Evolutionary conservation across 164 flowering plant species (phyloP).

Genomic region (Houttuynia cordata): DNA sequence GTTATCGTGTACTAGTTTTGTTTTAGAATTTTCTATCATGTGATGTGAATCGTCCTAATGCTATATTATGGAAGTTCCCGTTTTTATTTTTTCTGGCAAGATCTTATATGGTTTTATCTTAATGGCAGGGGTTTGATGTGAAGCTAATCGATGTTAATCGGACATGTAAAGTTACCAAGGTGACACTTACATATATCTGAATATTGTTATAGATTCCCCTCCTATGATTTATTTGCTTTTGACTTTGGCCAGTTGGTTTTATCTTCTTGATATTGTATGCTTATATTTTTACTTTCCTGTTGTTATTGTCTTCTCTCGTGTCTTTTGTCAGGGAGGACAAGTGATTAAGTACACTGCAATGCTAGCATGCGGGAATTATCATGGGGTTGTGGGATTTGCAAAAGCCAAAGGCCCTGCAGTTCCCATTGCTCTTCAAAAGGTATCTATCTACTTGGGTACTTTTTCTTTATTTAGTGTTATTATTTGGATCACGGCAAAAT

Average conservation of each 20-base stretch:
- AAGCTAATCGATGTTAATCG: constrained; percentile 62
- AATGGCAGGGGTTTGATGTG: constrained; percentile 91
- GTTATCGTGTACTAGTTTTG: too few species aligned
- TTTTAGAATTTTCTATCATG: too few species aligned
- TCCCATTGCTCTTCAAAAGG: constrained; percentile 88
- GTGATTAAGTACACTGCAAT: constrained; percentile 61
- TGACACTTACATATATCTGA: constrained; percentile 10
- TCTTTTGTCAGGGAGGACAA: constrained; percentile 64
- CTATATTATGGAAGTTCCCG: background rate
- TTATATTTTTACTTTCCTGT: background rate
- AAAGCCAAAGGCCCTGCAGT: constrained; percentile 82
- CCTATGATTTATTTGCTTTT: background rate
- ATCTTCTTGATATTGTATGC: constrained; percentile 2
- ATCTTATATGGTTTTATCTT: background rate
- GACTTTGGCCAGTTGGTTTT: background rate
- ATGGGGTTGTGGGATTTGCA: constrained; percentile 84
- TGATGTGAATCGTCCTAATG: too few species aligned
- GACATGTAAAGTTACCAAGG: constrained; percentile 93
- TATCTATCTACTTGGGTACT: constrained; percentile 6
- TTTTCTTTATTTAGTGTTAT: too few species aligned
- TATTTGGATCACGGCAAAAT: too few species aligned
- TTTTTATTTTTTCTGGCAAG: background rate
- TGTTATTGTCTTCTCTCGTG: background rate
- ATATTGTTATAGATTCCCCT: background rate
- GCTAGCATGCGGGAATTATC: constrained; percentile 82